phyloP scores from a whole-genome alignment of 164 flowering plant species.

The Brasenia schreberi region DNA sequence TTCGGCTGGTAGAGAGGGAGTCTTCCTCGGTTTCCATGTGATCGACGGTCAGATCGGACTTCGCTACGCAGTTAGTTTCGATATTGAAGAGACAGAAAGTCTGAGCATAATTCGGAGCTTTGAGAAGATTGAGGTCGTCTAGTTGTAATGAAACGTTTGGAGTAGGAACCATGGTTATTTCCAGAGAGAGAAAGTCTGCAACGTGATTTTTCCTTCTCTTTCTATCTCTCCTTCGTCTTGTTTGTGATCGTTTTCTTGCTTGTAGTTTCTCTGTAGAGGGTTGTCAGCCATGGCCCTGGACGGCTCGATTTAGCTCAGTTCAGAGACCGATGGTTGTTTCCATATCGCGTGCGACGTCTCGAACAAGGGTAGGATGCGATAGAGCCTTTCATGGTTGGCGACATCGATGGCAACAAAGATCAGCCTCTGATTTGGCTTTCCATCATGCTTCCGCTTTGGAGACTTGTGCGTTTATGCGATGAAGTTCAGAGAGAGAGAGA shows the following conservation, averaged over 20 bases:
- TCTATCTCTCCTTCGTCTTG: not conserved
- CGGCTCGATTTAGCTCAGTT: too few species aligned
- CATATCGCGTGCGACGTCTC: not conserved
- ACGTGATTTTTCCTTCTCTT: too few species aligned
- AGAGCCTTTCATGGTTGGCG: conserved; percentile 12
- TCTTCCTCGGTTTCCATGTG: conserved; percentile 56
- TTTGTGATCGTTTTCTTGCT: not conserved
- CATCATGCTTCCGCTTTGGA: conserved; percentile 73
- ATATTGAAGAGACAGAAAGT: not conserved
- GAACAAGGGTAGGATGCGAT: not conserved
- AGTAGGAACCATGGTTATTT: not conserved
- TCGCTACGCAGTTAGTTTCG: not conserved
- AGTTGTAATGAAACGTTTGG: not conserved
- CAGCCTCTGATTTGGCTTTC: conserved; percentile 56
- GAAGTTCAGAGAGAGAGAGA: not conserved
- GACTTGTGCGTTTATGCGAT: conserved; percentile 28
- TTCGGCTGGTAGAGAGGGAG: conserved; percentile 32
- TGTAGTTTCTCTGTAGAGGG: not conserved
- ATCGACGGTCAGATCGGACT: conserved; percentile 24
- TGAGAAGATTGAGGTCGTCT: not conserved
- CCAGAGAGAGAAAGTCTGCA: not conserved
- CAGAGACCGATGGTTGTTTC: not conserved
- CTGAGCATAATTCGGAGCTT: not conserved
- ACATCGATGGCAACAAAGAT: conserved; percentile 15
- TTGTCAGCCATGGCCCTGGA: not conserved